Conservation (phyloP, 164 flowering plant species). For the Buxus sempervirens region DNA sequence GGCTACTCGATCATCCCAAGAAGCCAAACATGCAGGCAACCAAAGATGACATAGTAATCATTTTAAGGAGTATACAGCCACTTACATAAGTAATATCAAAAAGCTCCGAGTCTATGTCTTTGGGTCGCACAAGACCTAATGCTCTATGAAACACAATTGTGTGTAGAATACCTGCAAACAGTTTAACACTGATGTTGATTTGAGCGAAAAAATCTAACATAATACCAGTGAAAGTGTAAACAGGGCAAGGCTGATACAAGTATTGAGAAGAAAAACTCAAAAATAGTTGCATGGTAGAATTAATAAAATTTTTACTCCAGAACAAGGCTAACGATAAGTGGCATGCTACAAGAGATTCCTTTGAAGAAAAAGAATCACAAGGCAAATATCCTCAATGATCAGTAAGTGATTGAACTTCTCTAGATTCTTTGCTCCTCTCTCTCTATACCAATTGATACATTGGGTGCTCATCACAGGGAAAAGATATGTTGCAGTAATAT, state of each 20-base stretch:
- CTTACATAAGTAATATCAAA: constrained; percentile 97
- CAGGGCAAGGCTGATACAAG: not conserved
- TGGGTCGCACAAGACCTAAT: constrained; percentile 90
- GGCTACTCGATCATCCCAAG: not conserved
- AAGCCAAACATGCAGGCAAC: not conserved
- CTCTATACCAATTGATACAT: too few species aligned
- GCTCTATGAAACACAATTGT: constrained; percentile 94
- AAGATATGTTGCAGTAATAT: too few species aligned
- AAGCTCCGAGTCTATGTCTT: constrained; percentile 83
- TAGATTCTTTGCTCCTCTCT: too few species aligned
- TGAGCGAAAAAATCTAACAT: not conserved
- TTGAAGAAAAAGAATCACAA: too few species aligned
- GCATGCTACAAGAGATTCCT: too few species aligned
- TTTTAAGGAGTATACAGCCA: constrained; percentile 10
- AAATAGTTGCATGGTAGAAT: too few species aligned
- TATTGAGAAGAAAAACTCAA: not conserved
- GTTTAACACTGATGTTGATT: constrained; percentile 1
- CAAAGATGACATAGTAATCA: not conserved
- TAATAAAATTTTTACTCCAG: too few species aligned
- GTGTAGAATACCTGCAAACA: constrained; percentile 80
- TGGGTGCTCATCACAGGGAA: too few species aligned
- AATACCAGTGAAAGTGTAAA: not conserved
- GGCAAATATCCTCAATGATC: too few species aligned
- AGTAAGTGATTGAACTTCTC: too few species aligned
- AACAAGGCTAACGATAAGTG: too few species aligned